Evolutionary conservation across 768 basidiomycete genomes (phyloP).

Genomic region (Psilocybe cyanescens): DNA sequence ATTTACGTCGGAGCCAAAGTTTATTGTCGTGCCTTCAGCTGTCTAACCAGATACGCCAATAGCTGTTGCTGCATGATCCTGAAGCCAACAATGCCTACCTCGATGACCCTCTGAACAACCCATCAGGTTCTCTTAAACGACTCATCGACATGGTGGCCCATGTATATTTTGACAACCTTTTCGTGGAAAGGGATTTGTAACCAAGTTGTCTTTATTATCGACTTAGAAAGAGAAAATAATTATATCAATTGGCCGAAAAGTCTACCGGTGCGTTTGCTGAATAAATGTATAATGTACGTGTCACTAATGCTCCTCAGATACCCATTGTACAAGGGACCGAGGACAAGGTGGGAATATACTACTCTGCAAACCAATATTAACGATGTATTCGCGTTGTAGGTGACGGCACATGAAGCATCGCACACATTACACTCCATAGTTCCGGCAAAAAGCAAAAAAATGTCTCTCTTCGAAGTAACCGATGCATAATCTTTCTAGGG

Average conservation of each 20-base stretch:
- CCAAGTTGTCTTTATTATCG: background rate
- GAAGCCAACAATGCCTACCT: constrained; percentile 52
- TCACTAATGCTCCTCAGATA: constrained; percentile 47
- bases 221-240: constrained; percentile 62
- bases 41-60: background rate
- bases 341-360: constrained; percentile 47
- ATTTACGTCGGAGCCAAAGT: constrained; percentile 1
- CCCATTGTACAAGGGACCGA: constrained; percentile 67
- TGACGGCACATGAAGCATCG: constrained; percentile 58
- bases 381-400: constrained; percentile 31
- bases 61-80: constrained; percentile 53
- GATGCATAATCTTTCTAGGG: constrained; percentile 41
- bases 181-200: background rate
- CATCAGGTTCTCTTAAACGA: constrained; percentile 57
- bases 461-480: constrained; percentile 39
- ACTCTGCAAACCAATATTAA: too few species aligned
- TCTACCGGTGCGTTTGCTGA: constrained; percentile 54
- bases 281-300: constrained; percentile 21
- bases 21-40: background rate
- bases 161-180: constrained; percentile 33
- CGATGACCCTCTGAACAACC: constrained; percentile 62
- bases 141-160: constrained; percentile 66
- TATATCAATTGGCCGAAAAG: constrained; percentile 65
- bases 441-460: constrained; percentile 54
- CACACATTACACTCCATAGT: constrained; percentile 58